phyloP scores from a whole-genome alignment of 2,329 filamentous ascomycete genomes.

The Alternaria sp. region DNA sequence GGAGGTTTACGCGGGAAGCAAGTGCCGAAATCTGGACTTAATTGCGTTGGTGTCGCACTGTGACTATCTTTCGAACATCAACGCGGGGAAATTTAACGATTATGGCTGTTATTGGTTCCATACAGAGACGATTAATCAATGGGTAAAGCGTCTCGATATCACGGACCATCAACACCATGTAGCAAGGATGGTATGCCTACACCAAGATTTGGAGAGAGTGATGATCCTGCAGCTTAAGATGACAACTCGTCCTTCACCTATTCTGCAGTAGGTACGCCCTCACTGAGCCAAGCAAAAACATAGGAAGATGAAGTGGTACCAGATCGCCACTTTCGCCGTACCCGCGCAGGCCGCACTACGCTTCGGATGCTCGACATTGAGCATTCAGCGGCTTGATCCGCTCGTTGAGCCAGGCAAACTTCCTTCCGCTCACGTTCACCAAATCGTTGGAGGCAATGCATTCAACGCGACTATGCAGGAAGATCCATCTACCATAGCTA shows the following conservation, averaged over 20 bases:
- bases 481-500: constrained; percentile 16
- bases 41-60: not conserved
- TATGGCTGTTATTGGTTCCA: constrained; percentile 12
- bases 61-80: not conserved
- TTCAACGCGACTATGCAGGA: constrained; percentile 32
- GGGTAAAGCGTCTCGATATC: constrained; percentile 14
- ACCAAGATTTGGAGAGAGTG: not conserved
- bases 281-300: not conserved
- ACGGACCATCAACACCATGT: constrained; percentile 7
- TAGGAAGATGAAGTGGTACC: constrained; percentile 31
- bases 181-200: not conserved
- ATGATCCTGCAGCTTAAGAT: constrained; percentile 7
- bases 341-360: constrained; percentile 34
- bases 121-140: constrained; percentile 15
- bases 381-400: constrained; percentile 40
- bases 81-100: not conserved
- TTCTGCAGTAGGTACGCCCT: not conserved
- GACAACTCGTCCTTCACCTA: not conserved
- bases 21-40: constrained; percentile 17
- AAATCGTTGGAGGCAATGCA: constrained; percentile 35
- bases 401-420: constrained; percentile 33
- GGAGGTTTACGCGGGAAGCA: constrained; percentile 9
- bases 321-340: constrained; percentile 22
- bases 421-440: constrained; percentile 32
- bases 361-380: constrained; percentile 35